Evolutionary conservation across 805 yeast genomes (phyloP).

Genomic region (Nakazawaea molendinolei): DNA sequence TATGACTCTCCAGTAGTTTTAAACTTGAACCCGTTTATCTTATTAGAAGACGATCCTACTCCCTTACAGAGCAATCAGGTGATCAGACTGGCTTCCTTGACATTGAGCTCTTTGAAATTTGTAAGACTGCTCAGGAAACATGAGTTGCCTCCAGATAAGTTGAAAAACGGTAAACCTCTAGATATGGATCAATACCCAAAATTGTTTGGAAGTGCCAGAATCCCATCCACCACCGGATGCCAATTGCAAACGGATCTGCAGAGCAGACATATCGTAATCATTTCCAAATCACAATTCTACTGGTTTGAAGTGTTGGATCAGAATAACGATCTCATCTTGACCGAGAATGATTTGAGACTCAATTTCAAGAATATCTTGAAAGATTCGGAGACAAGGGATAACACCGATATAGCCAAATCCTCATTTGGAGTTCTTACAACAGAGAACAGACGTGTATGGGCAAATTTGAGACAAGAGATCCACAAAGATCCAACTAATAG

Average conservation of each 20-base stretch:
- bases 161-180: constrained; percentile 55
- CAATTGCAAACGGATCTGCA: constrained; percentile 74
- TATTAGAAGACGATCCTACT: constrained; percentile 89
- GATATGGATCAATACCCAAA: constrained; percentile 91
- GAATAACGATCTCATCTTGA: constrained; percentile 61
- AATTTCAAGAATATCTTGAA: constrained; percentile 70
- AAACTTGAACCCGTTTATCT: constrained; percentile 84
- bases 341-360: constrained; percentile 67
- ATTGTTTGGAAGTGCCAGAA: constrained; percentile 81
- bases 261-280: constrained; percentile 75
- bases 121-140: constrained; percentile 71
- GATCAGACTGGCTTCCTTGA: constrained; percentile 73
- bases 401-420: constrained; percentile 58
- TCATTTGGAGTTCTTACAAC: constrained; percentile 89
- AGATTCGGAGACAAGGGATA: constrained; percentile 54
- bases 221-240: constrained; percentile 79
- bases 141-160: constrained; percentile 63
- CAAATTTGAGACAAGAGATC: constrained; percentile 55
- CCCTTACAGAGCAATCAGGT: constrained; percentile 58
- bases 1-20: constrained; percentile 90
- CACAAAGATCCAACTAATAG: constrained; percentile 41
- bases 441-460: constrained; percentile 86
- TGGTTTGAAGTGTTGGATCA: constrained; percentile 90
- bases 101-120: constrained; percentile 72
- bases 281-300: constrained; percentile 82